Evolutionary conservation across 305 asterid genomes (phyloP), one percentile per base, ranked within the genome.

Genomic region (Fraxinus angustifolia): DNA sequence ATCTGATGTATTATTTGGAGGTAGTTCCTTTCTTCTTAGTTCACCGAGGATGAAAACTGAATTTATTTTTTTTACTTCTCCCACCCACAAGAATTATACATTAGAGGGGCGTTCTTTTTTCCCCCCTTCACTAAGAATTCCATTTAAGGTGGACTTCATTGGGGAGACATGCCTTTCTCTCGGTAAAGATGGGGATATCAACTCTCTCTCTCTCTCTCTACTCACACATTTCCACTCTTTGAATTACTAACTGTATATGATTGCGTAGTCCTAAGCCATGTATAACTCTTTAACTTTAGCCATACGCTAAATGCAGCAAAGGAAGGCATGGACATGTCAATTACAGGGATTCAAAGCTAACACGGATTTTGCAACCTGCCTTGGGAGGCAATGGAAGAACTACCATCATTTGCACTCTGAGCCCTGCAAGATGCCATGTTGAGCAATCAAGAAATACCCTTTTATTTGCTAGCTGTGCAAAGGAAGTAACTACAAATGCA

Each of bases 391-490:
- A 95, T 89, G 99, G 97, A 42, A 91, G 99, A 89, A 95, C 98
- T 26, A 97, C 97, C 75, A 95, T 95, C 79, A 90, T 95, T 82
- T 95, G 99, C 90, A 95, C 95, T 81, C 84, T 95, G 87, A 95
- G 96, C 90, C 98, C 99, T 82, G 94, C 97, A 71, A 90, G 97
- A 82, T 87, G 94, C 85, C 99, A 95, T 45, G 97, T 94, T 74
- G 99, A 95, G 88, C 98, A 95, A 87, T 91, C 99, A 77, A 87
- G 97, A 84, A 95, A 95, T 88, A 95, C 99, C n/a, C 98, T 95
- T 77, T 76, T 95, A 83, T 95, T 95, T 88, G 99, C 99, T 81
- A 82, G 90, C 80, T 94, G 97, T 80, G 99, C 99, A 73, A 95
- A 95, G 89, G 98, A 95, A 91, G 98, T 95, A 78, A 87, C 93